These are phyloP conservation scores for Zopfia rhizophila DNA, from an alignment of 2,329 filamentous ascomycete species.

Conservation along the genomic window DNA sequence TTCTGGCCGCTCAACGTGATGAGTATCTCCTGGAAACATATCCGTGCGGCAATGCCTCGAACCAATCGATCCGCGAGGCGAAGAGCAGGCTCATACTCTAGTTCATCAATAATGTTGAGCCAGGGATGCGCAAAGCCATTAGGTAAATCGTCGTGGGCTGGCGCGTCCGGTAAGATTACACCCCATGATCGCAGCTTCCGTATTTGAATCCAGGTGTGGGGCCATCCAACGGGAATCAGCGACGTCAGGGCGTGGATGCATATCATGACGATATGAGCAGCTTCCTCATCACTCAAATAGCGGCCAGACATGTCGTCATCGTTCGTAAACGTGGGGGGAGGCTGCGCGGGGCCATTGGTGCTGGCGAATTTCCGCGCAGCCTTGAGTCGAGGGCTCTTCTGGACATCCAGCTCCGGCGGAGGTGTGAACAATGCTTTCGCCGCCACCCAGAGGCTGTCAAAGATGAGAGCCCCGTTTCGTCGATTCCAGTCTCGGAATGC, in stretches of 20 bases:
- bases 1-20: slow-evolving; percentile 31
- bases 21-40: slow-evolving; percentile 61
- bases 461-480: slow-evolving; percentile 47
- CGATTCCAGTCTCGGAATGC: slow-evolving; percentile 47
- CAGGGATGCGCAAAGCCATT: slow-evolving; percentile 44
- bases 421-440: slow-evolving; percentile 46
- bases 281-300: slow-evolving; percentile 47
- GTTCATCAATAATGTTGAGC: slow-evolving; percentile 51
- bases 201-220: slow-evolving; percentile 48
- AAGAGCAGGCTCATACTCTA: slow-evolving; percentile 64
- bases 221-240: slow-evolving; percentile 40
- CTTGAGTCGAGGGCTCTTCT: slow-evolving; percentile 34
- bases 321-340: background rate
- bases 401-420: slow-evolving; percentile 44
- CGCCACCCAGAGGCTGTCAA: slow-evolving; percentile 48
- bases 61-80: slow-evolving; percentile 62
- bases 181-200: slow-evolving; percentile 52
- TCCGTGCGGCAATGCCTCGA: slow-evolving; percentile 60
- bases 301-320: slow-evolving; percentile 4
- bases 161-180: slow-evolving; percentile 36
- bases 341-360: slow-evolving; percentile 1
- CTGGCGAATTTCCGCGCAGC: slow-evolving; percentile 26
- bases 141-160: slow-evolving; percentile 19
- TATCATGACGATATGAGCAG: slow-evolving; percentile 54
- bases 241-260: slow-evolving; percentile 54